Evolutionary conservation across 2,329 filamentous ascomycete genomes (phyloP).

Genomic region (Cercospora beticola): DNA sequence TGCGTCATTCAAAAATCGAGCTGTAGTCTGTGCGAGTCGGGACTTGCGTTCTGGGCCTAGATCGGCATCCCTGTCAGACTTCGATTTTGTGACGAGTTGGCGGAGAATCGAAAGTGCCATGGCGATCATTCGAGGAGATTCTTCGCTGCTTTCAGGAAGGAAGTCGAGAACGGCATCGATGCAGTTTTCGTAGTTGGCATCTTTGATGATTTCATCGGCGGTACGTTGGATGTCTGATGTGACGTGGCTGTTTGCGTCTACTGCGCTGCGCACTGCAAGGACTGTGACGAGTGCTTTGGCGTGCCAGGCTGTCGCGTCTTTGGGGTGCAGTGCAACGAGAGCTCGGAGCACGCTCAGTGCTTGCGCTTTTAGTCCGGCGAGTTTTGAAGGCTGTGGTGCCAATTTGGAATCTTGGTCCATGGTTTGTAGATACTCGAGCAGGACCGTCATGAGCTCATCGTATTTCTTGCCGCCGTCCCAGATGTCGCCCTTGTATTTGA

Average conservation of each 20-base stretch:
- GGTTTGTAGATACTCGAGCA: conserved; percentile 70
- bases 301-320: conserved; percentile 66
- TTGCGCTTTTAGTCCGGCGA: conserved; percentile 66
- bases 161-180: conserved; percentile 42
- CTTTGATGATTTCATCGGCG: conserved; percentile 67
- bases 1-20: conserved; percentile 28
- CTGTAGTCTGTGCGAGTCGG: conserved; percentile 31
- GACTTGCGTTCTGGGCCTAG: conserved; percentile 25
- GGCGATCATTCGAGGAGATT: conserved; percentile 46
- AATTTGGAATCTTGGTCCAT: conserved; percentile 45
- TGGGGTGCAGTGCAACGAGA: conserved; percentile 66
- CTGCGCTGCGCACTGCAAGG: conserved; percentile 62
- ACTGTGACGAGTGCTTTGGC: conserved; percentile 67
- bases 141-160: conserved; percentile 34
- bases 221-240: conserved; percentile 72
- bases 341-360: conserved; percentile 72
- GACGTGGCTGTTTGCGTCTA: conserved; percentile 65
- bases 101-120: conserved; percentile 66
- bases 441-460: conserved; percentile 63
- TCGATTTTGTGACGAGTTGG: conserved; percentile 53
- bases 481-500: conserved; percentile 63
- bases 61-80: conserved; percentile 17
- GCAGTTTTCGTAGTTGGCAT: conserved; percentile 58
- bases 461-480: conserved; percentile 69
- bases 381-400: conserved; percentile 39